Conservation (phyloP, 2,329 filamentous ascomycete genomes). For the Calcarisporium arbuscula region DNA sequence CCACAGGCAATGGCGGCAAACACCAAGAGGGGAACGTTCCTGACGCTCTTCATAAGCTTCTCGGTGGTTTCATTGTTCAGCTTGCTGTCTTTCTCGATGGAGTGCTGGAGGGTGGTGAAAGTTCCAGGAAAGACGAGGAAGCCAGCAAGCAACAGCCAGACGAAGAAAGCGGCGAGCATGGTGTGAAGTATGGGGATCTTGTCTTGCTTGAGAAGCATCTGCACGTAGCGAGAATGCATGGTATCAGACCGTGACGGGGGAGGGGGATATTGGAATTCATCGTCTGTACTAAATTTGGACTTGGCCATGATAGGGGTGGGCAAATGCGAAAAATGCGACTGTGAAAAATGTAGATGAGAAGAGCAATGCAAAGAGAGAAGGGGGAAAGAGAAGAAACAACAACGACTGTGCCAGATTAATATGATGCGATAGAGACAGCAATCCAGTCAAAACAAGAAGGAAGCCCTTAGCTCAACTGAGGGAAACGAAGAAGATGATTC, state of each 20-base stretch:
- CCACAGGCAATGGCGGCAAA: conserved; percentile 36
- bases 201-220: conserved; percentile 42
- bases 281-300: too few relatives aligned
- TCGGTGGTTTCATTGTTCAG: conserved; percentile 16
- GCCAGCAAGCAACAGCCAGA: conserved; percentile 44
- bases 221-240: conserved; percentile 31
- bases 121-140: conserved; percentile 47
- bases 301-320: too few relatives aligned
- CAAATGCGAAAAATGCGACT: not conserved
- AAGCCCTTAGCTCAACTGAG: not conserved
- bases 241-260: conserved; percentile 15
- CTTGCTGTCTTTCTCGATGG: conserved; percentile 13
- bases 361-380: not conserved
- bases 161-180: conserved; percentile 31
- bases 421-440: too few relatives aligned
- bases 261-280: conserved; percentile 6
- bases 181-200: conserved; percentile 39
- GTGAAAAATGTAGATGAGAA: not conserved
- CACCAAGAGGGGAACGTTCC: conserved; percentile 33
- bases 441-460: not conserved
- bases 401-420: too few relatives aligned
- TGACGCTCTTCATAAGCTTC: conserved; percentile 17
- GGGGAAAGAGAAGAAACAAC: not conserved
- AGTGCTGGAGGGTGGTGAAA: conserved; percentile 35
- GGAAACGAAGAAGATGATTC: not conserved